These are phyloP conservation scores for Globisporangium apiculatum DNA, from an alignment of 352 stramenopile genomes.

Conservation along the genomic window DNA sequence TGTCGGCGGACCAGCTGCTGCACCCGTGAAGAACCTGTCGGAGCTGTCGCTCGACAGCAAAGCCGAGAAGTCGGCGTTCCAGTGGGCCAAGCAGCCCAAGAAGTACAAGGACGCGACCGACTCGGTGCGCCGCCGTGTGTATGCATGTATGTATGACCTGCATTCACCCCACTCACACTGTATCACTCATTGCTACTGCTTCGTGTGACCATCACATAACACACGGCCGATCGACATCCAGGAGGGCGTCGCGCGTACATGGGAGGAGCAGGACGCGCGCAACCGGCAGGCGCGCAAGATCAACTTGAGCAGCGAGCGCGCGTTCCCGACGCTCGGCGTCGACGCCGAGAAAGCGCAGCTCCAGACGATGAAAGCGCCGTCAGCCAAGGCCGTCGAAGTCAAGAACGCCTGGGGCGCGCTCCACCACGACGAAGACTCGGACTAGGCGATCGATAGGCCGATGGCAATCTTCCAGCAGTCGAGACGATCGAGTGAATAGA, in stretches of 20 bases:
- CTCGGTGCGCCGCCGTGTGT: constrained; percentile 17
- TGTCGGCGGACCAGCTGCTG: constrained; percentile 5
- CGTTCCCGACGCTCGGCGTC: constrained; percentile 66
- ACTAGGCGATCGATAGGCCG: constrained; percentile 16
- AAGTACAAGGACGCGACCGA: constrained; percentile 70
- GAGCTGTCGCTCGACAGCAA: constrained; percentile 55
- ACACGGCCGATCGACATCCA: constrained; percentile 2
- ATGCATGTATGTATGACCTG: background rate
- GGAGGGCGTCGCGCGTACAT: constrained; percentile 51
- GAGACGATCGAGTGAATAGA: background rate
- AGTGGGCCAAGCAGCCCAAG: constrained; percentile 82
- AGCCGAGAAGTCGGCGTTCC: constrained; percentile 47
- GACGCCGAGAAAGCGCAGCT: constrained; percentile 43
- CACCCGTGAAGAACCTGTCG: constrained; percentile 46
- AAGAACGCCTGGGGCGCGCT: constrained; percentile 73
- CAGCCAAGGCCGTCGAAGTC: constrained; percentile 49
- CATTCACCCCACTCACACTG: too few relatives aligned
- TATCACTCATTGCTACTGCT: too few relatives aligned
- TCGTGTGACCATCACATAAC: background rate
- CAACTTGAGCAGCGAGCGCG: constrained; percentile 65
- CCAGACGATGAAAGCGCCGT: constrained; percentile 57
- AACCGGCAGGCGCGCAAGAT: constrained; percentile 51
- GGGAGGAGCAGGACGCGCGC: constrained; percentile 70
- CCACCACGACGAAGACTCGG: constrained; percentile 50
- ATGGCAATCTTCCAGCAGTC: background rate